Conservation (phyloP, 2,329 filamentous ascomycete species). For the Alternaria metachromatica region DNA sequence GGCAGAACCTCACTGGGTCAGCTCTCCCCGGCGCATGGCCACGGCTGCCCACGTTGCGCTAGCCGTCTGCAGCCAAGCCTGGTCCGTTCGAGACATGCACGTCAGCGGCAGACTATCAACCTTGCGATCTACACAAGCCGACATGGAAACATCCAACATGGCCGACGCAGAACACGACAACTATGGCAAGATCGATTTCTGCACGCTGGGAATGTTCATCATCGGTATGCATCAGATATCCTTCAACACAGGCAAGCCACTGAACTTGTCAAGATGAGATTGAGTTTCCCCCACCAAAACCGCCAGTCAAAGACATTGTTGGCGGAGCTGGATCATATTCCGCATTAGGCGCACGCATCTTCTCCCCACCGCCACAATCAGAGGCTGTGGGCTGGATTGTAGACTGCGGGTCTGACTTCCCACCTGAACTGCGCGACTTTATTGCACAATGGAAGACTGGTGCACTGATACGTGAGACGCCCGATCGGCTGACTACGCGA, state of each 20-base stretch:
- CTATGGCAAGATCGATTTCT: slow-evolving; percentile 58
- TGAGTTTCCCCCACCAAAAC: slow-evolving; percentile 75
- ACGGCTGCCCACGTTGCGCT: slow-evolving; percentile 21
- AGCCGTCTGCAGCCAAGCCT: slow-evolving; percentile 23
- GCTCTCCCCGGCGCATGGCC: slow-evolving; percentile 9
- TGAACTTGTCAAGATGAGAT: slow-evolving; percentile 75
- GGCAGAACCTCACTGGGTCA: slow-evolving; percentile 4
- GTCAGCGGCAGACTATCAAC: slow-evolving; percentile 4
- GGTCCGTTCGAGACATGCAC: slow-evolving; percentile 4
- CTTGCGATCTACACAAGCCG: neutral
- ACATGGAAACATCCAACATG: slow-evolving; percentile 15
- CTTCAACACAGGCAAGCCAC: slow-evolving; percentile 14
- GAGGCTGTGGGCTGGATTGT: slow-evolving; percentile 85
- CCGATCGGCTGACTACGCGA: slow-evolving; percentile 77
- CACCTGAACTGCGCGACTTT: slow-evolving; percentile 65
- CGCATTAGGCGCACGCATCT: slow-evolving; percentile 85
- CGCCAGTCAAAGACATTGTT: slow-evolving; percentile 75
- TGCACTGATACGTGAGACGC: slow-evolving; percentile 71
- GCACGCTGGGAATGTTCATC: slow-evolving; percentile 69
- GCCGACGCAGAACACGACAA: neutral
- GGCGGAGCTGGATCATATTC: slow-evolving; percentile 89
- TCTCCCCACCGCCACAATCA: slow-evolving; percentile 73
- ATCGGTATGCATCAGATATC: slow-evolving; percentile 55
- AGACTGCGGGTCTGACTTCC: slow-evolving; percentile 89
- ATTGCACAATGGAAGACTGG: slow-evolving; percentile 80